Evolutionary conservation across 2,329 filamentous ascomycete species (phyloP), one percentile per base, ranked within the genome.

Genomic region (Fusarium equiseti): DNA sequence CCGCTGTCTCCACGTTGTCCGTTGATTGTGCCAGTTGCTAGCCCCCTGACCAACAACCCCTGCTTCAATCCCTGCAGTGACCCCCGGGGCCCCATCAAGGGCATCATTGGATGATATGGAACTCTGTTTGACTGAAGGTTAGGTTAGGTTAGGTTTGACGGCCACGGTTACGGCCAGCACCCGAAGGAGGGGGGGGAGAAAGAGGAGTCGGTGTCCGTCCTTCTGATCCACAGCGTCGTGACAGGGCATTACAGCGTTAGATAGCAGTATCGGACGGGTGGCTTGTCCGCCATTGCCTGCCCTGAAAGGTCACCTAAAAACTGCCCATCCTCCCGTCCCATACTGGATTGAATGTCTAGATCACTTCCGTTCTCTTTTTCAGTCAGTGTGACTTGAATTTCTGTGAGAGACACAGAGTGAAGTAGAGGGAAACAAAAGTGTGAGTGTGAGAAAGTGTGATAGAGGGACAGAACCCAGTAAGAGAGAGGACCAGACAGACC

Each of bases 231-330:
- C 61, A 54, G 65, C 32, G 69, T 53, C 57, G 61, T 66, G 56
- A 70, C 68, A 74, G 66, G 72, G 71, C 66, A 44, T 35, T 66
- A 66, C 68, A 71, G 61, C 66, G 55, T 55, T 35, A 60, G 55
- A 71, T 57, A 57, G 54, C 46, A 64, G 58, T 46, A 61, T 58
- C 59, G 40, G 56, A 63, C 67, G 68, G 66, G 55, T 70, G 66
- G 67, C 66, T 70, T 56, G 56, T 45, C 62, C 56, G 62, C 62
- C 64, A 46, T 56, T 54, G 26, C 43, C 43, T 48, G 29, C 22
- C 43, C 53, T 48, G 53, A 24, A 18, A 59, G 57, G 35, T 38
- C 45, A 66, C 56, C 64, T 71, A 71, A 72, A 69, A 65, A 51
- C 68, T 59, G 35, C 35, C 57, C 57, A 24, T 65, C 46, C 68